Percentiles rank a stretch among this genome's conserved stretches.
These are phyloP conservation scores for Leccinum longicurvipes DNA, from an alignment of 768 basidiomycete species.

Conservation along the genomic window DNA sequence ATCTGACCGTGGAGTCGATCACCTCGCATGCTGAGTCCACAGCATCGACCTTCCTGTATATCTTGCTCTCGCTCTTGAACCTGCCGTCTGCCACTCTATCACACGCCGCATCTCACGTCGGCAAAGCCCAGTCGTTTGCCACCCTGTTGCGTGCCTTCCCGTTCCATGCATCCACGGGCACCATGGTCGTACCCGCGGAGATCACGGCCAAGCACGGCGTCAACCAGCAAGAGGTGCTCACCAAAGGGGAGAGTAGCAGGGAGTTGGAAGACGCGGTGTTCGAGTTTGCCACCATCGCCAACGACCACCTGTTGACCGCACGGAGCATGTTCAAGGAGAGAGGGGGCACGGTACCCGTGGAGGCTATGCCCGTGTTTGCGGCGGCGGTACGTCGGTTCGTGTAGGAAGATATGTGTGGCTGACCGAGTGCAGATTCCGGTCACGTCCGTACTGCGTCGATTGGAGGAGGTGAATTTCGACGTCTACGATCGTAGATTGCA, in stretches of 20 bases:
- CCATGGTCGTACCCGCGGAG: constrained; percentile 77
- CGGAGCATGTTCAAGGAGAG: constrained; percentile 61
- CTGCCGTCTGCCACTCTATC: constrained; percentile 55
- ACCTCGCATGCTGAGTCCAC: constrained; percentile 77
- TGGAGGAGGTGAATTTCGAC: constrained; percentile 72
- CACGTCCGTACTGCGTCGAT: constrained; percentile 54
- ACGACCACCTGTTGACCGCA: constrained; percentile 76
- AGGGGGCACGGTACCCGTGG: constrained; percentile 49
- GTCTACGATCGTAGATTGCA: constrained; percentile 64
- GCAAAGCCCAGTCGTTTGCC: constrained; percentile 65
- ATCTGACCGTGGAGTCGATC: constrained; percentile 65
- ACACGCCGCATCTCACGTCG: constrained; percentile 81
- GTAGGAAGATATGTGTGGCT: background rate
- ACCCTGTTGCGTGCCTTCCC: constrained; percentile 76
- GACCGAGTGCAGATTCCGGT: constrained; percentile 56
- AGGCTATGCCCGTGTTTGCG: constrained; percentile 70
- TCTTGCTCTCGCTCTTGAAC: constrained; percentile 64
- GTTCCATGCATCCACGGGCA: constrained; percentile 68
- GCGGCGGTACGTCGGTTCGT: constrained; percentile 52
- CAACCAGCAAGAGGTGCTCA: constrained; percentile 76
- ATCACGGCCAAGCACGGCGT: constrained; percentile 77
- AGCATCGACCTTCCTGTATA: constrained; percentile 73
- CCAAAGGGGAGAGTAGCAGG: constrained; percentile 46
- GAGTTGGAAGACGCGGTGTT: constrained; percentile 77
- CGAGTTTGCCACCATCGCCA: constrained; percentile 77